Conservation (phyloP, 306 rosid genomes). For the Biancaea sappan region DNA sequence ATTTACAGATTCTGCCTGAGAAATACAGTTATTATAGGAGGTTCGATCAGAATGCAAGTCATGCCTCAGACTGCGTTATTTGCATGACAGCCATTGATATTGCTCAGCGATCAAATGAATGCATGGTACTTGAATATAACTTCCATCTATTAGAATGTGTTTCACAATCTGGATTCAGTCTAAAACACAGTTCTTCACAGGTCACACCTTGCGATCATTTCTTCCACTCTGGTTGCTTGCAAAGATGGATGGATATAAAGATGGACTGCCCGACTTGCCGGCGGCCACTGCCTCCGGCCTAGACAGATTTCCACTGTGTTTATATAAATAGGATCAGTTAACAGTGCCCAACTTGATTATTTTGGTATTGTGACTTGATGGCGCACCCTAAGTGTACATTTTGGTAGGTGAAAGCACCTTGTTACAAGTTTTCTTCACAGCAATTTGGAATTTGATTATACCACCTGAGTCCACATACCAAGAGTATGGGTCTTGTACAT, state of each 20-base stretch:
- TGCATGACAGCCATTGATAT: slow-evolving; percentile 90
- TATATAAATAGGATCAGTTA: slow-evolving; percentile 60
- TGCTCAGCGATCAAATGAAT: slow-evolving; percentile 67
- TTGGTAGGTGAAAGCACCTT: slow-evolving; percentile 1
- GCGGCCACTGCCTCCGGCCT: slow-evolving; percentile 90
- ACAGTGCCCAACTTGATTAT: slow-evolving; percentile 51
- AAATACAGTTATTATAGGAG: slow-evolving; percentile 88
- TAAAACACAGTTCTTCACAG: slow-evolving; percentile 45
- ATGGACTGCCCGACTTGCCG: slow-evolving; percentile 99
- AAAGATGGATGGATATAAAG: slow-evolving; percentile 99
- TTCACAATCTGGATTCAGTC: slow-evolving; percentile 32
- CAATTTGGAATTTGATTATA: slow-evolving; percentile 23
- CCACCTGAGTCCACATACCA: slow-evolving; percentile 8
- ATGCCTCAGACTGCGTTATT: slow-evolving; percentile 83
- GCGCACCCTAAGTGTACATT: slow-evolving; percentile 36
- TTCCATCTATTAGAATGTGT: slow-evolving; percentile 8
- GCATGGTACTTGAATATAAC: slow-evolving; percentile 67
- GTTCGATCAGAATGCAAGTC: slow-evolving; percentile 63
- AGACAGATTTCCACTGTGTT: slow-evolving; percentile 41
- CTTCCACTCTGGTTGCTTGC: slow-evolving; percentile 95
- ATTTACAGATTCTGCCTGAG: slow-evolving; percentile 86
- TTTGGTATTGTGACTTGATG: slow-evolving; percentile 47
- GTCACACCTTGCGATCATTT: slow-evolving; percentile 99
- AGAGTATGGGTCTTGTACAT: slow-evolving; percentile 33
- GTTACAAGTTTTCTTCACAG: neutral